These are phyloP conservation scores for Candida odintsovae DNA, from an alignment of 805 yeast species.

Conservation along the genomic window DNA sequence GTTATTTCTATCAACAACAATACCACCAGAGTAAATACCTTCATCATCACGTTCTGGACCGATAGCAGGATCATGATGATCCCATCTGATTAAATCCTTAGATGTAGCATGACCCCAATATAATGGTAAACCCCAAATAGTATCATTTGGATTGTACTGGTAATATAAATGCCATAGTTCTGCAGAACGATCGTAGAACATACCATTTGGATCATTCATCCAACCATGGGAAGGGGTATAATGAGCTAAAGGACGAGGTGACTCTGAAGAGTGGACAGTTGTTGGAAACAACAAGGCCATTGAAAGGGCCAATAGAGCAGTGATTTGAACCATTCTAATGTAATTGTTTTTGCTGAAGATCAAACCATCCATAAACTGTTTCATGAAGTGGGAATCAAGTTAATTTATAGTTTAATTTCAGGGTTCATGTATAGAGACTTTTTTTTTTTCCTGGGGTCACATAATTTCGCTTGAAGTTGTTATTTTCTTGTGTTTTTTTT, in stretches of 20 bases:
- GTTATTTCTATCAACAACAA: conserved; percentile 32
- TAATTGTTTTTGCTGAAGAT: not conserved
- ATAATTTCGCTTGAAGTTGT: too few species aligned
- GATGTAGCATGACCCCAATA: conserved; percentile 40
- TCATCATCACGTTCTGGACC: conserved; percentile 22
- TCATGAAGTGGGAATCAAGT: too few species aligned
- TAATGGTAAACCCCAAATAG: conserved; percentile 29
- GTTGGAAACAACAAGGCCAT: not conserved
- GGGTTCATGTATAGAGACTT: too few species aligned
- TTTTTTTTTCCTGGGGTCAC: too few species aligned
- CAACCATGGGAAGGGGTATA: conserved; percentile 31
- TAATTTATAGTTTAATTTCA: too few species aligned
- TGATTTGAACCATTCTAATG: not conserved
- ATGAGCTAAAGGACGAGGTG: conserved; percentile 17
- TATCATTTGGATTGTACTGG: conserved; percentile 32
- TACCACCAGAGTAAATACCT: conserved; percentile 32
- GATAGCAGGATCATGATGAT: conserved; percentile 28
- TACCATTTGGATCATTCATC: conserved; percentile 42
- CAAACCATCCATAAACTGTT: too few species aligned
- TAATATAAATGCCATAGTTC: conserved; percentile 32
- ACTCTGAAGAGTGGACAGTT: not conserved
- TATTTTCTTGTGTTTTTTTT: too few species aligned
- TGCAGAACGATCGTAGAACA: conserved; percentile 27
- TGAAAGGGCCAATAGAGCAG: not conserved
- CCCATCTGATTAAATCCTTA: conserved; percentile 29